Conservation (phyloP, 1,284 basidiomycete species). For the Cryptococcus sp. region DNA sequence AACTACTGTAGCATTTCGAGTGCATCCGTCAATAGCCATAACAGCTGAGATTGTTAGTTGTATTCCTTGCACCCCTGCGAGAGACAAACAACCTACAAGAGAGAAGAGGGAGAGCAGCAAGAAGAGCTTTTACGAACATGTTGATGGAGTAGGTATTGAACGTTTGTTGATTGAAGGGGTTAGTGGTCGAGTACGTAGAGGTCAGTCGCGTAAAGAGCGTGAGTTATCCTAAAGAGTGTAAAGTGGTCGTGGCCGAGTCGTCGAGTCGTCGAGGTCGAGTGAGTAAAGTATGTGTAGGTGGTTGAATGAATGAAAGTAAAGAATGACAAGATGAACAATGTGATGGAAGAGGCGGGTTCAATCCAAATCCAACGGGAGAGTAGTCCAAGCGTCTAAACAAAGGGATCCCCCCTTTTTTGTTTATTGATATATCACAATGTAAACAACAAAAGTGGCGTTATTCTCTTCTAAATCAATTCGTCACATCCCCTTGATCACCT, state of each 20-base stretch:
- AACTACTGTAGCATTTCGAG: constrained; percentile 41
- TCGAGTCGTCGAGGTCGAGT: not conserved
- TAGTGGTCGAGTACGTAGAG: not conserved
- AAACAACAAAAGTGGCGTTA: no score
- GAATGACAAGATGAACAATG: not conserved
- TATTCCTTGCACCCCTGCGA: not conserved
- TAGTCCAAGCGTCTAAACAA: no score
- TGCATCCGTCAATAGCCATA: constrained; percentile 39
- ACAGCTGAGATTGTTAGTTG: constrained; percentile 13
- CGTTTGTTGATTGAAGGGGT: not conserved
- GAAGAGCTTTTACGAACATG: constrained; percentile 26
- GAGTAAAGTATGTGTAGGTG: not conserved
- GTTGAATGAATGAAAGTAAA: not conserved
- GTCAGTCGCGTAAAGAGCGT: not conserved
- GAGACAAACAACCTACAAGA: constrained; percentile 26
- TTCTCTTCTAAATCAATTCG: no score
- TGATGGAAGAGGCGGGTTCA: no score
- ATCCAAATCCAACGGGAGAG: no score
- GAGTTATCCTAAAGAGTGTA: not conserved
- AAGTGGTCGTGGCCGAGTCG: not conserved
- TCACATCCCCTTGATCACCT: no score
- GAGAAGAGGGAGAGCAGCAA: constrained; percentile 33
- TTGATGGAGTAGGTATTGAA: not conserved
- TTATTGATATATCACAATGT: no score
- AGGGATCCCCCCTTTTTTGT: no score